Evolutionary conservation across 768 basidiomycete genomes (phyloP).

Genomic region (Rhodotorula diobovata): DNA sequence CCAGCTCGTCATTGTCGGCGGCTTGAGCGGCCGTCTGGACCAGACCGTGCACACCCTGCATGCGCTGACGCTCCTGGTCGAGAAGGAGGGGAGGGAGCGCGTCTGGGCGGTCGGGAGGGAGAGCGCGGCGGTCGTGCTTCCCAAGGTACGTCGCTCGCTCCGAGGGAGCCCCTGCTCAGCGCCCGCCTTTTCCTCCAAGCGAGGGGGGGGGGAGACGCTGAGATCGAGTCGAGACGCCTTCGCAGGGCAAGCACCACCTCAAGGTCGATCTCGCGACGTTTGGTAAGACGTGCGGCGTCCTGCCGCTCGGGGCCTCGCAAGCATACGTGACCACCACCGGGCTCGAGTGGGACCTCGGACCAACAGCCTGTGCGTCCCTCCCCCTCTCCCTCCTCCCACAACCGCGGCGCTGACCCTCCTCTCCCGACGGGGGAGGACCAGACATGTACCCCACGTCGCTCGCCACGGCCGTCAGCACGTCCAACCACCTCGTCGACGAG

Average conservation of each 20-base stretch:
- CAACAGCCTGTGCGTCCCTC: constrained; percentile 38
- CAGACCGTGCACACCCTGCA: constrained; percentile 89
- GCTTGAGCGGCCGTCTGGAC: constrained; percentile 83
- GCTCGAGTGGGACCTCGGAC: constrained; percentile 83
- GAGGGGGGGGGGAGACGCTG: not conserved
- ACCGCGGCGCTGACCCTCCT: not conserved
- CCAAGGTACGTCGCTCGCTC: constrained; percentile 53
- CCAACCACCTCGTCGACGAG: constrained; percentile 75
- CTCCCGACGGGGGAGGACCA: constrained; percentile 40
- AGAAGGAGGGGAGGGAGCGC: constrained; percentile 52
- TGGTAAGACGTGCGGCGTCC: constrained; percentile 87
- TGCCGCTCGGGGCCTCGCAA: constrained; percentile 77
- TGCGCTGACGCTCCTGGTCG: constrained; percentile 72
- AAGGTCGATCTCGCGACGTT: constrained; percentile 65
- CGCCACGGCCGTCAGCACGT: constrained; percentile 80
- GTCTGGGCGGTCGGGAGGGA: constrained; percentile 84
- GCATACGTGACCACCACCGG: constrained; percentile 77
- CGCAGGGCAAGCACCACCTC: constrained; percentile 77
- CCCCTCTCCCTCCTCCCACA: not conserved
- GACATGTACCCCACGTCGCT: constrained; percentile 68
- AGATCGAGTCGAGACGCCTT: not conserved
- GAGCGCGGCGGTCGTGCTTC: constrained; percentile 83
- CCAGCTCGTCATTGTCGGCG: constrained; percentile 75
- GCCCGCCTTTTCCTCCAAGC: no score
- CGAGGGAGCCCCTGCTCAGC: no score